Evolutionary conservation across 108 stramenopile species (phyloP).

Genomic region (Parmales sp.): DNA sequence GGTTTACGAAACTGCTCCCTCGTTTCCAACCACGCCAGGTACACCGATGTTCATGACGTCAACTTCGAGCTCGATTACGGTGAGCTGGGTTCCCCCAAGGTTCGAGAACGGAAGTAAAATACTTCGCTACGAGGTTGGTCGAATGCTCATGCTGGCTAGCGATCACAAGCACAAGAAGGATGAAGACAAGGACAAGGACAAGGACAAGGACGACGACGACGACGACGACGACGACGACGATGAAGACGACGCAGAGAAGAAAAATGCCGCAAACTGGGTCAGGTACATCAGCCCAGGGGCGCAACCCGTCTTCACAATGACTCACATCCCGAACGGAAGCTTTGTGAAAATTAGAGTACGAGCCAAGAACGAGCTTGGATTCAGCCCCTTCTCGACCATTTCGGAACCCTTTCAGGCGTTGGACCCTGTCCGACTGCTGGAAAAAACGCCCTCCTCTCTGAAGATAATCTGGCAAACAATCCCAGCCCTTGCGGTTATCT

Average conservation of each 20-base stretch:
- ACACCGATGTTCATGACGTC: conserved; percentile 2
- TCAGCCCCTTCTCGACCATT: neutral
- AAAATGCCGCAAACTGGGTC: neutral
- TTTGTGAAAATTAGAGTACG: neutral
- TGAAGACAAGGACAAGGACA: neutral
- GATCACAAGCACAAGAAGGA: neutral
- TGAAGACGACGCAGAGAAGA: neutral
- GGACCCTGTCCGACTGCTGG: neutral
- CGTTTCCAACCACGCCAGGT: neutral
- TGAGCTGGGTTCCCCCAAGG: conserved; percentile 1
- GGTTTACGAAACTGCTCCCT: neutral
- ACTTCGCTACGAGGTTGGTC: neutral
- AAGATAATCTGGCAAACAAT: conserved; percentile 7
- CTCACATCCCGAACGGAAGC: neutral
- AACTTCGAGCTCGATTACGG: neutral
- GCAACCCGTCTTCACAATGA: neutral
- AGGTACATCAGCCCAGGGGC: neutral
- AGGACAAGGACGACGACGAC: neutral
- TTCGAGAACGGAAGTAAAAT: neutral
- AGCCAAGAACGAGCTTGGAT: neutral
- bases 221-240: neutral
- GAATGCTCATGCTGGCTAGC: neutral
- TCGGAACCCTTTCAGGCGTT: conserved; percentile 5
- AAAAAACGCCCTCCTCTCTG: neutral
- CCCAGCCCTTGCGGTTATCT: neutral